Conservation (phyloP, 345 rosid genomes). For the Angophora floribunda region DNA sequence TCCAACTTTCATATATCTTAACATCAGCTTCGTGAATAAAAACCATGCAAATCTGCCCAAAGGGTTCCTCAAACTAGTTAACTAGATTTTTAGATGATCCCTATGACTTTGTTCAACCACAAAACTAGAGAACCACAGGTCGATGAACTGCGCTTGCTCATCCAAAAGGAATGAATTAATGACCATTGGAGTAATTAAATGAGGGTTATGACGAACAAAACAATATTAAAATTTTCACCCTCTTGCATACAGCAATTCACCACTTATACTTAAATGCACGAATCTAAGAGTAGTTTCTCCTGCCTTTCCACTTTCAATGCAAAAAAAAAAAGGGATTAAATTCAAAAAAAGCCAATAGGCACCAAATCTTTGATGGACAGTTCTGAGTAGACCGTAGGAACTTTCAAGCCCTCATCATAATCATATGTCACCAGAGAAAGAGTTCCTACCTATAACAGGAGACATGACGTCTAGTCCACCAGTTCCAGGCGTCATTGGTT, state of each 20-base stretch:
- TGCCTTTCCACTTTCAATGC: neutral
- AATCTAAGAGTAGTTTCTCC: neutral
- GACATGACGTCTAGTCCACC: constrained; percentile 88
- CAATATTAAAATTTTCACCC: neutral
- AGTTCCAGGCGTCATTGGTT: constrained; percentile 96
- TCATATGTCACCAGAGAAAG: neutral
- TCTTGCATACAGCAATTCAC: neutral
- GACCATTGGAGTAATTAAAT: neutral
- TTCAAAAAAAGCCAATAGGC: neutral
- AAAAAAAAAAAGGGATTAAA: neutral
- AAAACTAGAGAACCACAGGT: neutral
- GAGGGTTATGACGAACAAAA: neutral
- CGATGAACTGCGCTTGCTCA: neutral
- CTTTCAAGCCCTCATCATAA: neutral
- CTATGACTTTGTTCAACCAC: neutral
- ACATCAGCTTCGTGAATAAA: neutral
- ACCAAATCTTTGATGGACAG: neutral
- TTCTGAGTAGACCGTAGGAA: neutral
- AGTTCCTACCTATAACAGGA: constrained; percentile 60
- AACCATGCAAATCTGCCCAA: neutral
- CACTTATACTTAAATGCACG: neutral
- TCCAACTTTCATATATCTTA: neutral
- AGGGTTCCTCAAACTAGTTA: neutral
- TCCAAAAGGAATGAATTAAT: neutral
- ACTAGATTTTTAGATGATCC: neutral